Conservation (phyloP, 805 yeast species). For the Candida chauliodis region DNA sequence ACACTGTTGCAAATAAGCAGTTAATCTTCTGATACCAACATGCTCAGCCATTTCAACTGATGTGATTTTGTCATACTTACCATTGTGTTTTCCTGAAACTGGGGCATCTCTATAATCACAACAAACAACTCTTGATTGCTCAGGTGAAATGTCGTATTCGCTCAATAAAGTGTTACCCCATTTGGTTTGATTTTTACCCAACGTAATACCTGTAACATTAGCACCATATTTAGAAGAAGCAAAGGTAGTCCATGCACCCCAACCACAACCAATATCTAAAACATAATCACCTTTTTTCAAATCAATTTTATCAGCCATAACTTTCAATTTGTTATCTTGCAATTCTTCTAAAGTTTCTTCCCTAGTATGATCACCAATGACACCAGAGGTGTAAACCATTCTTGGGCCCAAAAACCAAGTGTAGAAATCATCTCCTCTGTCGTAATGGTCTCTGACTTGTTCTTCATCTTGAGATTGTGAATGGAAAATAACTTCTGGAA, state of each 20-base stretch:
- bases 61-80: constrained; percentile 76
- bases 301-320: constrained; percentile 83
- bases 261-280: constrained; percentile 90
- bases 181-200: constrained; percentile 86
- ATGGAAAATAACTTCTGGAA: constrained; percentile 90
- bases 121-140: constrained; percentile 77
- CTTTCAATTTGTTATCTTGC: constrained; percentile 86
- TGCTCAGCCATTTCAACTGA: constrained; percentile 96
- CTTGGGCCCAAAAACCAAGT: constrained; percentile 92
- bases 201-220: constrained; percentile 80
- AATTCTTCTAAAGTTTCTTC: constrained; percentile 75
- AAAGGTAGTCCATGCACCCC: constrained; percentile 90
- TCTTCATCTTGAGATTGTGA: constrained; percentile 93
- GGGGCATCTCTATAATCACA: constrained; percentile 91
- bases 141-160: constrained; percentile 61
- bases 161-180: constrained; percentile 76
- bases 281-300: constrained; percentile 68
- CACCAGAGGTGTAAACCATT: constrained; percentile 90
- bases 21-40: constrained; percentile 85
- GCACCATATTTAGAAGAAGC: constrained; percentile 84
- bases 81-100: constrained; percentile 44
- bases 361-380: constrained; percentile 63
- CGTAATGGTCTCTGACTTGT: constrained; percentile 93
- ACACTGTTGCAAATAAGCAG: constrained; percentile 73
- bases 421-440: constrained; percentile 94